Conservation (phyloP, 2,329 filamentous ascomycete species). For the Aureobasidium uvarum region DNA sequence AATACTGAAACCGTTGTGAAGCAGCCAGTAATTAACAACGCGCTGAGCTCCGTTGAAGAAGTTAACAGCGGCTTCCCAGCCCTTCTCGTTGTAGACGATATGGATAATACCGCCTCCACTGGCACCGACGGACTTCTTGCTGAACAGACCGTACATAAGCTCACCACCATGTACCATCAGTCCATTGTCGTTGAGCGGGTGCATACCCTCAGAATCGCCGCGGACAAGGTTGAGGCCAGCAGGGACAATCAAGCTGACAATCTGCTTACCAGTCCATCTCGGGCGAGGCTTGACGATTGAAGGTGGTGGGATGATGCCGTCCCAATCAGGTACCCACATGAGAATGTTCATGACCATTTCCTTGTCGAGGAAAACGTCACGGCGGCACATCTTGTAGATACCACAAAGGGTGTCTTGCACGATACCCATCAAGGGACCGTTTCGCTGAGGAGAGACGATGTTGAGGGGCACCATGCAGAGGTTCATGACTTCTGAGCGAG, state of each 20-base stretch:
- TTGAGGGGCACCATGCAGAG: conserved; percentile 98
- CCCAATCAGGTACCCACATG: conserved; percentile 97
- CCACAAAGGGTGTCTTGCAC: conserved; percentile 97
- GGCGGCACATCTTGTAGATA: conserved; percentile 92
- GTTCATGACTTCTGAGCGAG: conserved; percentile 88
- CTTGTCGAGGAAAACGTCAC: conserved; percentile 86
- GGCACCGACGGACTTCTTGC: conserved; percentile 93
- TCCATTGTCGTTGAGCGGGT: conserved; percentile 70
- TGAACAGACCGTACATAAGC: conserved; percentile 84
- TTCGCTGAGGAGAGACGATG: conserved; percentile 96
- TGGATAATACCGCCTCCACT: conserved; percentile 88
- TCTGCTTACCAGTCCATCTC: conserved; percentile 97
- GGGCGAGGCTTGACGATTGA: conserved; percentile 92
- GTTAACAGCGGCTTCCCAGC: conserved; percentile 77
- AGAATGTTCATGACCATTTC: conserved; percentile 95
- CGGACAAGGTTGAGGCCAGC: conserved; percentile 76
- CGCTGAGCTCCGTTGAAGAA: conserved; percentile 97
- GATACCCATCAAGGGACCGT: conserved; percentile 98
- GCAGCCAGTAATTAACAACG: conserved; percentile 94
- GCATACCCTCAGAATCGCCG: conserved; percentile 52
- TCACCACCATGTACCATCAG: conserved; percentile 82
- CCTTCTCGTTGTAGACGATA: conserved; percentile 93
- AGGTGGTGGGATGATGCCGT: conserved; percentile 87
- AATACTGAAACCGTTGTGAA: conserved; percentile 96
- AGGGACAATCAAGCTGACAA: conserved; percentile 90